These are phyloP conservation scores for Blastocystis sp. DNA, from an alignment of 352 stramenopile genomes.

Conservation along the genomic window DNA sequence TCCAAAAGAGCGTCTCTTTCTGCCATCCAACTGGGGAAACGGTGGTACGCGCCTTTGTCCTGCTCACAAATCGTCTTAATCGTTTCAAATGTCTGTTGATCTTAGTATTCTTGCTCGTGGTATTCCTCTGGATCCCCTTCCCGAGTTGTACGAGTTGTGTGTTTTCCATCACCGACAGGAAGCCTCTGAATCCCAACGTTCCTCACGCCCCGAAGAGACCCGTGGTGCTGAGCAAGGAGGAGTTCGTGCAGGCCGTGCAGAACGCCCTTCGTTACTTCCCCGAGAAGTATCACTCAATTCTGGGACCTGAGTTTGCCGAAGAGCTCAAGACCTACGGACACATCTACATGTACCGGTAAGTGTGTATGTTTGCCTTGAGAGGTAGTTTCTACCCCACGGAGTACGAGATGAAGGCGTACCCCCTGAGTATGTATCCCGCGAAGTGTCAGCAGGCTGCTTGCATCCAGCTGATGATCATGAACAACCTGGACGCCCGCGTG, in stretches of 20 bases:
- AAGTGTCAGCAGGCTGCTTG: slow-evolving; percentile 69
- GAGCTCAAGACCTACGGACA: slow-evolving; percentile 75
- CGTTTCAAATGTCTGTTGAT: background rate
- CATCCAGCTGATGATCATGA: slow-evolving; percentile 79
- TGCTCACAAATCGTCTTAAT: background rate
- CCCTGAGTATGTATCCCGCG: slow-evolving; percentile 69
- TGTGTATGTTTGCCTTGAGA: background rate
- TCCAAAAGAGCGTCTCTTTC: background rate
- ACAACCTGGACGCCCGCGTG: slow-evolving; percentile 74
- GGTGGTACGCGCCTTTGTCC: too few species aligned
- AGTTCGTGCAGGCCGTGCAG: slow-evolving; percentile 64
- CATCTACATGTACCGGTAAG: slow-evolving; percentile 74
- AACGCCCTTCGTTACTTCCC: slow-evolving; percentile 76
- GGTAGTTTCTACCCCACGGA: slow-evolving; percentile 66
- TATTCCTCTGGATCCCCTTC: slow-evolving; percentile 38
- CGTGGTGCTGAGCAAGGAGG: slow-evolving; percentile 16
- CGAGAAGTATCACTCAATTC: slow-evolving; percentile 64
- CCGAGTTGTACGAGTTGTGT: background rate
- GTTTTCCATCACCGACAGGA: background rate
- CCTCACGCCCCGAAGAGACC: slow-evolving; percentile 44
- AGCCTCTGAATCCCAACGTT: slow-evolving; percentile 36
- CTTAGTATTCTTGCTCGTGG: slow-evolving; percentile 28
- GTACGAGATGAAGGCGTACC: slow-evolving; percentile 78
- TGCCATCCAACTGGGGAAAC: background rate
- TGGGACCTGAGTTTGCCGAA: slow-evolving; percentile 73